Evolutionary conservation across 352 stramenopile species (phyloP), one percentile per base, ranked within the genome.

Genomic region (Globisporangium paddicum): DNA sequence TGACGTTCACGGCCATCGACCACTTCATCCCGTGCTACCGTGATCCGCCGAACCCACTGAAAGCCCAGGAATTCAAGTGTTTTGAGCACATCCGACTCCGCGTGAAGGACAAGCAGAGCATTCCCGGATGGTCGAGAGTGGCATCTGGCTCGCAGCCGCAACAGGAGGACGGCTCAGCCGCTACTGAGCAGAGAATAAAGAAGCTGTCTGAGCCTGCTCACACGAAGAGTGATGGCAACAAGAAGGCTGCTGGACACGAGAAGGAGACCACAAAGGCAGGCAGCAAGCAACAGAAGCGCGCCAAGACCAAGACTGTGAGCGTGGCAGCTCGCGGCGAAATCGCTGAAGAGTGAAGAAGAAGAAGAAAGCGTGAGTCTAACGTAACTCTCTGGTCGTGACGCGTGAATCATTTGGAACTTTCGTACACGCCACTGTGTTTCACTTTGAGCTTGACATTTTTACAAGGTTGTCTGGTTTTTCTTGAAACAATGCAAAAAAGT

Each of bases 21-120:
- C 85, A 89, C 57, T 95, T 84, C 55, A 91, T 95, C 26, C 85
- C 85, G n/a, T 95, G 85, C 64, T 95, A 95, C 58, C 82, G 79
- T 48, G 76, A 87, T 35, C 81, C 85, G 9, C 82, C 82, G 13
- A 90, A 92, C 47, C 76, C 79, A 26, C 64, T 92, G 1, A 90
- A 90, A 41, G 73, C 71, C 2, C 78, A 87, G 62, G 78, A 92
- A 16, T 92, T 76, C 37, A 50, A 62, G 30, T 95, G 85, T 54
- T 95, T 89, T 55, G 69, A 86, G 51, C 44, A 76, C 58, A 60
- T 92, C 52, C 78, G 75, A 1, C 63, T 95, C 56, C 81, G 82
- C 41, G 85, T 95, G 19, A 95, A 92, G 60, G 75, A 87, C 54
- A 83, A 75, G 32, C 66, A 88, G 23, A 89, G 80, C 48, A 95